phyloP scores from a whole-genome alignment of 441 rosid genomes.

The Mallotus repandus region DNA sequence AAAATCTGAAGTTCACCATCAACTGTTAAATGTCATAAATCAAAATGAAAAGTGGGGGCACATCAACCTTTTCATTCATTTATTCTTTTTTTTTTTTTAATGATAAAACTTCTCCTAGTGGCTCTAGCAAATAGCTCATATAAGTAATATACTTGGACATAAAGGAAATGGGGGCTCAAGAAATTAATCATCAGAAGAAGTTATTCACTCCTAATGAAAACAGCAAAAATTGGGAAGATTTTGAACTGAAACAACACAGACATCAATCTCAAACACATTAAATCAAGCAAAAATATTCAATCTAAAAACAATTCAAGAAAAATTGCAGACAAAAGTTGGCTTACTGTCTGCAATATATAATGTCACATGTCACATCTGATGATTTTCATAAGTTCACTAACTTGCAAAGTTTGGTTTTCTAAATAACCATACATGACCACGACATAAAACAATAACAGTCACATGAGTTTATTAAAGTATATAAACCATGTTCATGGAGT shows the following conservation, averaged over 20 bases:
- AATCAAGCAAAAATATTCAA: neutral
- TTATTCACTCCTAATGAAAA: neutral
- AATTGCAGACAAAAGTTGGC: neutral
- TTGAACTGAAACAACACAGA: neutral
- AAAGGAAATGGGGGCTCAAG: neutral
- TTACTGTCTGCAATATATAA: neutral
- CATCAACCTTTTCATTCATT: neutral
- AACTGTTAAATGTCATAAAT: slow-evolving; percentile 1
- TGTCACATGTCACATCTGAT: neutral
- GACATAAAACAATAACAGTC: neutral
- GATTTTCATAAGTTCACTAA: neutral
- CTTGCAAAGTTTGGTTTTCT: neutral
- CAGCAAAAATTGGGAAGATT: neutral
- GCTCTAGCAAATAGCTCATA: neutral
- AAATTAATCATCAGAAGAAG: neutral
- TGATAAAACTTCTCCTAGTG: neutral
- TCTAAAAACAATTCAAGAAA: neutral
- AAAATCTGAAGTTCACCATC: slow-evolving; percentile 3
- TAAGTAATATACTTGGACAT: neutral
- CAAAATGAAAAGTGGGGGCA: neutral
- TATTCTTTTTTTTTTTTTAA: neutral
- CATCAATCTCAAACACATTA: neutral
- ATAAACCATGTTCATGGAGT: neutral
- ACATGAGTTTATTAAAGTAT: neutral
- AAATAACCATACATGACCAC: neutral